Base-by-base conservation (phyloP, 2,329 filamentous ascomycete genomes). In the Colletotrichum eleusines region DNA sequence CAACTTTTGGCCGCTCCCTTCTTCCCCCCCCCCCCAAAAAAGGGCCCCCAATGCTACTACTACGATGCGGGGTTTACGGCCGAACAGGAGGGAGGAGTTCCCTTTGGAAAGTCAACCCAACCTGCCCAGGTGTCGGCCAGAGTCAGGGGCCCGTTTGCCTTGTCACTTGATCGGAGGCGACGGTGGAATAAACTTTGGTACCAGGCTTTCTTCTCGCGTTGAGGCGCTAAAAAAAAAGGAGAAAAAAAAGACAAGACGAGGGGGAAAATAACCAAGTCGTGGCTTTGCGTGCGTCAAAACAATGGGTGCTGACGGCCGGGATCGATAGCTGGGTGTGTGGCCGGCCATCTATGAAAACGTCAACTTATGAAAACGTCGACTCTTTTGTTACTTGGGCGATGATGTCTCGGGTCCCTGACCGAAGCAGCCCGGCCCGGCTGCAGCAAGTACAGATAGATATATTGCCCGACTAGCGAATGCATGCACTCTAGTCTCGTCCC, bases 401-500 rank as follows among this genome's bases (percentile, higher is more conserved):
- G n/a, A 46, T 33, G 40, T 60, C 57, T 35, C 57, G 33, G 18
- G 57, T 60, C 48, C 57, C 57, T 59, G 58, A 40, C 16, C 6
- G 20, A 40, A n/a, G 33, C n/a, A 11, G 9, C 5, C 6, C 11
- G 33, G 9, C 9, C 9, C 9, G 11, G 35, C 35, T 38, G 35
- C 6, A 31, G 9, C 33, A 9, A 23, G 28, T n/a, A n/a, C n/a
- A 3, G n/a, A 51, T 38, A 40, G 40, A 42, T n/a, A 38, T 53
- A 38, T 28, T 44, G 26, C 23, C 31, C 54, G 53, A 31, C 63
- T 66, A 70, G 55, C 55, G 40, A 44, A 35, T 55, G 62, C 59
- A 64, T 42, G 50, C 64, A 38, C 63, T 72, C 64, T 72, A 64
- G 61, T 44, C 51, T 51, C 28, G 20, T 26, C 42, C n/a, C n/a